Base-by-base conservation (phyloP, 495 filamentous ascomycete genomes). In the Chaetomidium leptoderma region DNA sequence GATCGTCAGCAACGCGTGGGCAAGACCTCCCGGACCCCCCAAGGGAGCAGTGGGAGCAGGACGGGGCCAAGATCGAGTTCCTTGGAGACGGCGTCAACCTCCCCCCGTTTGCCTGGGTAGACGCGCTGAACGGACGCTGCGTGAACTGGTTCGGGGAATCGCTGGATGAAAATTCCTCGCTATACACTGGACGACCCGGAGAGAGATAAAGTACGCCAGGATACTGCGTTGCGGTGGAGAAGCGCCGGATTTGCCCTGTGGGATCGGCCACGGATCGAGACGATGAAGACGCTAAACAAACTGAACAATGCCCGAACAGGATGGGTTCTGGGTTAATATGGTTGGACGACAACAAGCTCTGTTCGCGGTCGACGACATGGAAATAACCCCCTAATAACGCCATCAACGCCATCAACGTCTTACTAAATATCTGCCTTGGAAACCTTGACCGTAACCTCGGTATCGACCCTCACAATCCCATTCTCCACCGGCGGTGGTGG, bases 401-500 rank as follows among this genome's bases (percentile, higher is more conserved):
- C 11, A n/a, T n/a, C n/a, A n/a, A n/a, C n/a, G n/a, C n/a, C n/a
- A n/a, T n/a, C n/a, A n/a, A n/a, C n/a, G n/a, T n/a, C n/a, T n/a
- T n/a, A n/a, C n/a, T n/a, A n/a, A n/a, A n/a, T n/a, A n/a, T 52
- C 29, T 4, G 9, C 40, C 39, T 55, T 44, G 1, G 11, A 24
- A 4, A 55, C 40, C 53, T 55, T 3, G 11, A 60, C 36, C 27
- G 3, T 37, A 19, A 60, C 45, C 27, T 54, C 32, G 0, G 58
- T 60, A 17, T 60, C 58, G 14, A 60, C 52, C 30, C 58, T 60
- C 35, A 60, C 51, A 7, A 11, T 37, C n/a, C 51, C 52, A 10
- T 30, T 23, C 27, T 19, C 19, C 6, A 46, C 45, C 21, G 35
- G 23, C 36, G 29, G 33, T 35, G 51, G 33, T 6, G 16, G 6